A percentile compares a stretch with the other conserved stretches of the same genome.
Evolutionary conservation across 1,284 basidiomycete genomes (phyloP).

Genomic region (Golubevia pallescens): DNA sequence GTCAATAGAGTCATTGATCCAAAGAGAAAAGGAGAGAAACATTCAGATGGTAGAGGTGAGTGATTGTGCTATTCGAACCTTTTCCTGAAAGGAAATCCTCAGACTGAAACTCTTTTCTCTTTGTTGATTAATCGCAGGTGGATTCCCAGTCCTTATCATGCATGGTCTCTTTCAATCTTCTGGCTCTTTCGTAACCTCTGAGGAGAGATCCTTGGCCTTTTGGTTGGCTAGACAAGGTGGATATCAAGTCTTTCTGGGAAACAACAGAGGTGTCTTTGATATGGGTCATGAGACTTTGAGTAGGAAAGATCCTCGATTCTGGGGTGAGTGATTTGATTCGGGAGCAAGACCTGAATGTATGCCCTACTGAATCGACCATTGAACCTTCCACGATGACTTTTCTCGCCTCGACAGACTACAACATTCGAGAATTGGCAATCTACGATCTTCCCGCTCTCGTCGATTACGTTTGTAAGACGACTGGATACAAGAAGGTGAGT

Average conservation of each 20-base stretch:
- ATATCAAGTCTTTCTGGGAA: constrained; percentile 73
- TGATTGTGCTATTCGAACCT: too few relatives aligned
- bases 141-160: constrained; percentile 60
- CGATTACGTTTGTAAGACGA: constrained; percentile 52
- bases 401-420: constrained; percentile 54
- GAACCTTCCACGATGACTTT: too few relatives aligned
- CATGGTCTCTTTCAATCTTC: constrained; percentile 63
- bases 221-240: constrained; percentile 63
- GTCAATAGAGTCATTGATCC: constrained; percentile 52
- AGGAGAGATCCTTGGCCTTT: constrained; percentile 58
- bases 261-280: constrained; percentile 71
- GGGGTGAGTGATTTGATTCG: constrained; percentile 61
- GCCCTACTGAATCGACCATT: too few relatives aligned
- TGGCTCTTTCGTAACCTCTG: constrained; percentile 60
- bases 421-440: constrained; percentile 57
- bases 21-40: constrained; percentile 26
- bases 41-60: constrained; percentile 32
- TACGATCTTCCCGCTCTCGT: constrained; percentile 61
- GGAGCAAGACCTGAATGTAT: too few relatives aligned
- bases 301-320: constrained; percentile 70
- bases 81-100: neutral
- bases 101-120: neutral
- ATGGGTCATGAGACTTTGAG: constrained; percentile 70
- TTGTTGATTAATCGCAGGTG: constrained; percentile 19
- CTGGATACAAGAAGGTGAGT: constrained; percentile 44